Percentiles rank a stretch among this genome's conserved stretches.
phyloP scores from a whole-genome alignment of 2,329 filamentous ascomycete genomes.

The Cladosporium sp. region DNA sequence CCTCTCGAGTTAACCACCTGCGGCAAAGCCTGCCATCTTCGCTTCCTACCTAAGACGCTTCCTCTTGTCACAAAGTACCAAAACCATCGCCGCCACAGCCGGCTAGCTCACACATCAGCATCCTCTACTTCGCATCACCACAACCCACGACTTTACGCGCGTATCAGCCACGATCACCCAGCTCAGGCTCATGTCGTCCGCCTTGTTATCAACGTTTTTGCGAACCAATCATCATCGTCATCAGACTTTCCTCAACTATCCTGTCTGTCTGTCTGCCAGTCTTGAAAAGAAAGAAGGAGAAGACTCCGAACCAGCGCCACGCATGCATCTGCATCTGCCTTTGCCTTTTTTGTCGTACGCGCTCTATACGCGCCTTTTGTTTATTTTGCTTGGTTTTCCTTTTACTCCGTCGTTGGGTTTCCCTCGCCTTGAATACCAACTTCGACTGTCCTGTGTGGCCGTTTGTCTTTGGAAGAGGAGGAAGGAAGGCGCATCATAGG shows the following conservation, averaged over 20 bases:
- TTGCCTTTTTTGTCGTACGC: background rate
- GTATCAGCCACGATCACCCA: background rate
- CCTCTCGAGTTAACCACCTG: background rate
- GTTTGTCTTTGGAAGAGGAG: background rate
- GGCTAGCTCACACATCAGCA: background rate
- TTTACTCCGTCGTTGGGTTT: background rate
- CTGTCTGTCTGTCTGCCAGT: background rate
- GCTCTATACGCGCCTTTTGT: background rate
- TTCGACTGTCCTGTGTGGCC: background rate
- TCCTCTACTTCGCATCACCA: background rate
- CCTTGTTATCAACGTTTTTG: background rate
- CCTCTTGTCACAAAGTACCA: background rate
- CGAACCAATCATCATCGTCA: background rate
- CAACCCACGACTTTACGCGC: background rate
- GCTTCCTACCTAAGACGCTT: background rate
- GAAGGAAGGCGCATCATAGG: background rate
- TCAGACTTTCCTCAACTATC: background rate
- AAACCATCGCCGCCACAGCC: background rate
- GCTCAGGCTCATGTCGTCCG: background rate
- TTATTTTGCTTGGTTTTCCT: background rate
- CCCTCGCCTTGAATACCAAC: no score
- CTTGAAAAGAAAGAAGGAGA: background rate
- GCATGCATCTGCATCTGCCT: background rate
- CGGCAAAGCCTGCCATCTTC: background rate
- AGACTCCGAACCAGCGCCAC: background rate